phyloP scores from a whole-genome alignment of 352 stramenopile genomes.

The Phytophthora quininea region DNA sequence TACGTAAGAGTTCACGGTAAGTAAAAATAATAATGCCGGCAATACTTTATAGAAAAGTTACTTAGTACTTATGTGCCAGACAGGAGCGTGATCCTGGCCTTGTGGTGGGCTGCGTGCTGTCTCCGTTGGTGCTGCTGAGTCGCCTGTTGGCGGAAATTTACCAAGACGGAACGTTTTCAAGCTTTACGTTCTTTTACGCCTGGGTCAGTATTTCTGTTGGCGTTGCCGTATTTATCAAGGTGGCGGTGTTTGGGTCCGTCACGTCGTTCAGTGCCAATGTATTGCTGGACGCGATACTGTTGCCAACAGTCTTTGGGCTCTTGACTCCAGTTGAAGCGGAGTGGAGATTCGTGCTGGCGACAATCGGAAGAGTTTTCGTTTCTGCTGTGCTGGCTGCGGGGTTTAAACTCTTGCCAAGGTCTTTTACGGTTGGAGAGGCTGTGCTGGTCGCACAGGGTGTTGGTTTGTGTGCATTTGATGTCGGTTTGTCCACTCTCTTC shows the following conservation, averaged over 20 bases:
- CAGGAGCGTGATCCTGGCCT: constrained; percentile 63
- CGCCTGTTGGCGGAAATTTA: constrained; percentile 52
- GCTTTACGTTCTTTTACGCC: constrained; percentile 58
- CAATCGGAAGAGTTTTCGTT: constrained; percentile 39
- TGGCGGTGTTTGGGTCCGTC: constrained; percentile 42
- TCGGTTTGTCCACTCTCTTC: constrained; percentile 48
- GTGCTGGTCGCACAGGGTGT: constrained; percentile 69
- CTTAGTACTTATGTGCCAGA: constrained; percentile 29
- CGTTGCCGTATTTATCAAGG: constrained; percentile 51
- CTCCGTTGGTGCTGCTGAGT: constrained; percentile 63
- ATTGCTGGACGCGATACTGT: constrained; percentile 48
- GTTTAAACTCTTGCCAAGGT: constrained; percentile 50
- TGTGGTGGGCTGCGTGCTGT: constrained; percentile 61
- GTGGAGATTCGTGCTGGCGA: constrained; percentile 42
- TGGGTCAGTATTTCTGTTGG: constrained; percentile 61
- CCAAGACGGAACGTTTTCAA: constrained; percentile 28
- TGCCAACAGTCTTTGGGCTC: constrained; percentile 34
- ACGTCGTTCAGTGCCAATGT: constrained; percentile 40
- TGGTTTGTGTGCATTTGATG: constrained; percentile 55
- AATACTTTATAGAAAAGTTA: background rate
- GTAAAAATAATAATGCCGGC: background rate
- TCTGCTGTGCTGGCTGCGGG: constrained; percentile 47
- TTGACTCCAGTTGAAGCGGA: constrained; percentile 40
- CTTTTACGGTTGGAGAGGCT: constrained; percentile 79
- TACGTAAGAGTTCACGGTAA: constrained; percentile 35